Conservation (phyloP, 2,329 filamentous ascomycete species). For the Paecilomyces formosus region DNA sequence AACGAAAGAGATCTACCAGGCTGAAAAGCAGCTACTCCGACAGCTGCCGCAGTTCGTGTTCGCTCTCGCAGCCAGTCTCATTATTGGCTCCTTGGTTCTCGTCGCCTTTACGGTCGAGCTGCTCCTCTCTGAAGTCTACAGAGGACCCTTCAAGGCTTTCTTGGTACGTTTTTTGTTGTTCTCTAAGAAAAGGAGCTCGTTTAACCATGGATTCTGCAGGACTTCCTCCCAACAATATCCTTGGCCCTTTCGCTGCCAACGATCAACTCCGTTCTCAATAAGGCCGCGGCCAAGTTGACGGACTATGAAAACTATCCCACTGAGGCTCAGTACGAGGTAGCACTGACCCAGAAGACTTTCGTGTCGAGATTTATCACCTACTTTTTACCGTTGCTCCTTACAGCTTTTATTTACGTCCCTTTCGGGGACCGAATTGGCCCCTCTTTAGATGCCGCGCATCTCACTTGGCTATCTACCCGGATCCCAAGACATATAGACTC, state of each 20-base stretch:
- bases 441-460: constrained; percentile 73
- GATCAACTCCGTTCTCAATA: constrained; percentile 66
- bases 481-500: constrained; percentile 73
- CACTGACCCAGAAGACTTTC: constrained; percentile 87
- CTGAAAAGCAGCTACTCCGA: constrained; percentile 63
- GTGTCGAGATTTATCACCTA: constrained; percentile 95
- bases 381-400: constrained; percentile 85
- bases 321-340: constrained; percentile 70
- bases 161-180: constrained; percentile 48
- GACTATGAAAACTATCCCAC: constrained; percentile 90
- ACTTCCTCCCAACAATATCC: constrained; percentile 81
- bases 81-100: constrained; percentile 75
- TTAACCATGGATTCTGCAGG: constrained; percentile 36
- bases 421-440: constrained; percentile 80
- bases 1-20: constrained; percentile 65
- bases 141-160: constrained; percentile 77
- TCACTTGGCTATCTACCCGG: constrained; percentile 54
- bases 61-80: constrained; percentile 61
- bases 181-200: not conserved
- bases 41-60: constrained; percentile 83
- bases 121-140: constrained; percentile 90
- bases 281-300: constrained; percentile 68
- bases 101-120: constrained; percentile 89
- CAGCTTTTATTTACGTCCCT: constrained; percentile 88
- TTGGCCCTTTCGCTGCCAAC: constrained; percentile 76